phyloP scores from a whole-genome alignment of 2,329 filamentous ascomycete species.

The Trichoderma brevicompactum region DNA sequence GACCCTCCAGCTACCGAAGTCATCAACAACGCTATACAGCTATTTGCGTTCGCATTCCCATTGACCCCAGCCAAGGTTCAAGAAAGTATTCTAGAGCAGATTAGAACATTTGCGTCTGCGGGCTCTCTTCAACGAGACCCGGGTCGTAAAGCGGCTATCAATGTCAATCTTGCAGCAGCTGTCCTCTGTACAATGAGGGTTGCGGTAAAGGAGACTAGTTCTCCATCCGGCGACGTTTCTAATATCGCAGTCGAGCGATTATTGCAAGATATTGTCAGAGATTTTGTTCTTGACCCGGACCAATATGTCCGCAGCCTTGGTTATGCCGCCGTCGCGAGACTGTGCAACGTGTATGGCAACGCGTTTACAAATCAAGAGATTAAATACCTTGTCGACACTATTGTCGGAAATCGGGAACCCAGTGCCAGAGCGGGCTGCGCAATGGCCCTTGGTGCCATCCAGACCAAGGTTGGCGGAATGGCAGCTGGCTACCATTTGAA shows the following conservation, averaged over 20 bases:
- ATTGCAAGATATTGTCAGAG: conserved; percentile 72
- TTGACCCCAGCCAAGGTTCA: conserved; percentile 90
- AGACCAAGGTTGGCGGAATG: conserved; percentile 96
- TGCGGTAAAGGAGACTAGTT: conserved; percentile 77
- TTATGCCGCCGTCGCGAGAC: conserved; percentile 80
- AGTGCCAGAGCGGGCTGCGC: conserved; percentile 93
- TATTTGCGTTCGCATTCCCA: conserved; percentile 90
- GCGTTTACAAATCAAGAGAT: conserved; percentile 87
- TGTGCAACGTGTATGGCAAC: conserved; percentile 85
- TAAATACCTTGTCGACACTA: conserved; percentile 89
- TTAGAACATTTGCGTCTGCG: conserved; percentile 85
- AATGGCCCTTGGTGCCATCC: conserved; percentile 88
- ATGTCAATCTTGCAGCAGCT: conserved; percentile 85
- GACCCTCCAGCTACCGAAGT: conserved; percentile 91
- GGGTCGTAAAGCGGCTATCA: conserved; percentile 86
- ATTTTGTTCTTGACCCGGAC: conserved; percentile 81
- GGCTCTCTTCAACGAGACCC: conserved; percentile 80
- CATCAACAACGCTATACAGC: conserved; percentile 88
- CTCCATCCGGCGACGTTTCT: conserved; percentile 72
- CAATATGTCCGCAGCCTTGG: conserved; percentile 84
- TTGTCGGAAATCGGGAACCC: conserved; percentile 91
- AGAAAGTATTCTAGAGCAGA: conserved; percentile 92
- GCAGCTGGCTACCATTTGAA: conserved; percentile 95
- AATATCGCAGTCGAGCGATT: conserved; percentile 79
- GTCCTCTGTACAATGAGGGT: conserved; percentile 81